These are phyloP conservation scores for Favolaschia claudopus DNA, from an alignment of 768 basidiomycete genomes.

Conservation along the genomic window DNA sequence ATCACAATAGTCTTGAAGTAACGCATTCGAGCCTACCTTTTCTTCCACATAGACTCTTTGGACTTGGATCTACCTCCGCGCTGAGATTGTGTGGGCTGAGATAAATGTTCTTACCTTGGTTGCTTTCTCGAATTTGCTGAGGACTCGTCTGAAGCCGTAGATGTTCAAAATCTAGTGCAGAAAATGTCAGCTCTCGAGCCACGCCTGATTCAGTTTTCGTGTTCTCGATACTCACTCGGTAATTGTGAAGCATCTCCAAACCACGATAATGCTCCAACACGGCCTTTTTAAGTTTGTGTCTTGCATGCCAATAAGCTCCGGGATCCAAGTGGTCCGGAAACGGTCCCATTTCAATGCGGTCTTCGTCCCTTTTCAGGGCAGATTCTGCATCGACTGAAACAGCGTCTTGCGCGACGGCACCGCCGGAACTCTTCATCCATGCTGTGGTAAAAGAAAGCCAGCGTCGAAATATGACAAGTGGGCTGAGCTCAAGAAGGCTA, in stretches of 20 bases:
- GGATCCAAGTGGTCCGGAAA: constrained; percentile 53
- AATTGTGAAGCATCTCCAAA: constrained; percentile 88
- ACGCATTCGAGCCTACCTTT: constrained; percentile 55
- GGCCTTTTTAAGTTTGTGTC: constrained; percentile 85
- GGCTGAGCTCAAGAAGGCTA: neutral
- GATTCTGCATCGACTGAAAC: neutral
- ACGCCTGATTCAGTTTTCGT: too few species aligned
- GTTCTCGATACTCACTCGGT: constrained; percentile 75
- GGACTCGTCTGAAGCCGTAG: constrained; percentile 85
- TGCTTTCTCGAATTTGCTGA: constrained; percentile 87
- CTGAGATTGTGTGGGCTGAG: neutral
- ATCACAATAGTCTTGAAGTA: too few species aligned
- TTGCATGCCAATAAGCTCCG: constrained; percentile 82
- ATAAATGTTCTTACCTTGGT: constrained; percentile 64
- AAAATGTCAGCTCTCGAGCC: too few species aligned
- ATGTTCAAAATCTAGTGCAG: constrained; percentile 91
- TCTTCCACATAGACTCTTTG: constrained; percentile 84
- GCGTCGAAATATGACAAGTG: neutral
- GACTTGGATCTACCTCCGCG: constrained; percentile 63
- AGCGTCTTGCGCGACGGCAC: neutral
- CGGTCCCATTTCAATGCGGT: neutral
- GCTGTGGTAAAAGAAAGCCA: neutral
- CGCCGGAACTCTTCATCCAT: neutral
- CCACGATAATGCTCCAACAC: constrained; percentile 86
- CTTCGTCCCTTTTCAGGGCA: constrained; percentile 1